Percentiles rank a stretch among this genome's conserved stretches.
These are phyloP conservation scores for Gossypium ekmanianum DNA, from an alignment of 345 rosid genomes.

Conservation along the genomic window DNA sequence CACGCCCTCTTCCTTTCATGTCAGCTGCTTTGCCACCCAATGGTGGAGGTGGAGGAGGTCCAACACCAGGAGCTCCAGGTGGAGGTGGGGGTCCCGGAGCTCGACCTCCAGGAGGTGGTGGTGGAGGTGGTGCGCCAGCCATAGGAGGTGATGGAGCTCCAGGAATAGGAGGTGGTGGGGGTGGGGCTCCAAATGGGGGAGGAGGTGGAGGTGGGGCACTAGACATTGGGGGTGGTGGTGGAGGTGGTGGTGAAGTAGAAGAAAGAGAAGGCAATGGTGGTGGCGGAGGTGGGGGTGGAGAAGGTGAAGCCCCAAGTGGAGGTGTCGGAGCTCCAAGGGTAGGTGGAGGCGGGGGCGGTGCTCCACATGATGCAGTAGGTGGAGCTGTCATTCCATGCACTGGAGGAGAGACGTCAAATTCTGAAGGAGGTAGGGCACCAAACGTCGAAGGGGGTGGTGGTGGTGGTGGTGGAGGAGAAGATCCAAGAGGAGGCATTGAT, in stretches of 20 bases:
- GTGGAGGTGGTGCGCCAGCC: constrained; percentile 35
- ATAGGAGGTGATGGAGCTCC: constrained; percentile 9
- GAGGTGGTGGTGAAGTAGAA: background rate
- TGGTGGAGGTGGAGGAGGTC: constrained; percentile 60
- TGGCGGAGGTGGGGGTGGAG: constrained; percentile 15
- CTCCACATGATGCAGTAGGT: background rate
- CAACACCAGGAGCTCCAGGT: constrained; percentile 65
- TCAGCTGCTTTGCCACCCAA: background rate
- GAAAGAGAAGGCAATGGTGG: constrained; percentile 16
- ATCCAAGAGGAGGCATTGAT: too few relatives aligned
- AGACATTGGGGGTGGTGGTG: background rate
- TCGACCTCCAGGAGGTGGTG: constrained; percentile 36
- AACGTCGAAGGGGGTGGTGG: constrained; percentile 19
- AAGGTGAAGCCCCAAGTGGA: constrained; percentile 25
- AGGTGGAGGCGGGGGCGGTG: constrained; percentile 28
- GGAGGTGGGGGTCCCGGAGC: constrained; percentile 43
- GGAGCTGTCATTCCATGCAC: background rate
- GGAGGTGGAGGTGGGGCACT: constrained; percentile 37
- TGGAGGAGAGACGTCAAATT: constrained; percentile 17
- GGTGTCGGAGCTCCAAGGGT: constrained; percentile 11
- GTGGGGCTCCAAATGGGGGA: constrained; percentile 31
- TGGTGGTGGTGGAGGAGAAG: background rate
- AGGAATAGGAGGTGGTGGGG: constrained; percentile 35
- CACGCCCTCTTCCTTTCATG: constrained; percentile 70
- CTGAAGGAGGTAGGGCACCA: too few relatives aligned